Evolutionary conservation across 495 filamentous ascomycete species (phyloP).

Genomic region (Aspergillus nidulans): DNA sequence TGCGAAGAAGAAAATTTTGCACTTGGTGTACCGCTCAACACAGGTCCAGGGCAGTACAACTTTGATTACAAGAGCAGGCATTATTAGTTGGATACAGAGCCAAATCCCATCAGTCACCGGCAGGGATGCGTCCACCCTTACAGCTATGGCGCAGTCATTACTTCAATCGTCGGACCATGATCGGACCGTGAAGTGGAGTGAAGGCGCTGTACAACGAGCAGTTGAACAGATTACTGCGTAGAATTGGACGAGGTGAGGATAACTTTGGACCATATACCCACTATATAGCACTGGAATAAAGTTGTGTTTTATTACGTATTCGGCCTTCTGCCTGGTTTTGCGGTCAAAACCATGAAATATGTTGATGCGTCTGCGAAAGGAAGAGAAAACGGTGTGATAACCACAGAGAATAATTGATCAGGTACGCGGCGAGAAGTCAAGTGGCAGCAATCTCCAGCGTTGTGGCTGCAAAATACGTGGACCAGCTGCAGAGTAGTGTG

Average conservation of each 20-base stretch:
- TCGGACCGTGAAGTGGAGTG: conserved; percentile 65
- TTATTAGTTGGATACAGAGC: conserved; percentile 72
- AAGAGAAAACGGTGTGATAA: background rate
- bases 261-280: background rate
- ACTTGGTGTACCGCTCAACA: conserved; percentile 67
- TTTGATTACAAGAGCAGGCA: conserved; percentile 76
- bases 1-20: conserved; percentile 63
- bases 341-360: background rate
- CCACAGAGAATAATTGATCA: background rate
- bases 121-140: conserved; percentile 48
- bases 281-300: background rate
- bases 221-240: conserved; percentile 27
- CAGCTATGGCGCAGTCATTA: conserved; percentile 55
- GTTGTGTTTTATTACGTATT: background rate
- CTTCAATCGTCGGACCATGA: conserved; percentile 66
- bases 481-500: background rate
- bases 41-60: conserved; percentile 78
- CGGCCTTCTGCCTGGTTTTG: background rate
- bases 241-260: background rate
- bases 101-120: conserved; percentile 41
- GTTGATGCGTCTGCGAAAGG: background rate
- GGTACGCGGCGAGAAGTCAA: too few species aligned
- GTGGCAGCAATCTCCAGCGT: background rate
- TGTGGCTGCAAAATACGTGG: conserved; percentile 1
- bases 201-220: conserved; percentile 34